phyloP scores from a whole-genome alignment of 2,329 filamentous ascomycete genomes.

The Triangularia verruculosa region DNA sequence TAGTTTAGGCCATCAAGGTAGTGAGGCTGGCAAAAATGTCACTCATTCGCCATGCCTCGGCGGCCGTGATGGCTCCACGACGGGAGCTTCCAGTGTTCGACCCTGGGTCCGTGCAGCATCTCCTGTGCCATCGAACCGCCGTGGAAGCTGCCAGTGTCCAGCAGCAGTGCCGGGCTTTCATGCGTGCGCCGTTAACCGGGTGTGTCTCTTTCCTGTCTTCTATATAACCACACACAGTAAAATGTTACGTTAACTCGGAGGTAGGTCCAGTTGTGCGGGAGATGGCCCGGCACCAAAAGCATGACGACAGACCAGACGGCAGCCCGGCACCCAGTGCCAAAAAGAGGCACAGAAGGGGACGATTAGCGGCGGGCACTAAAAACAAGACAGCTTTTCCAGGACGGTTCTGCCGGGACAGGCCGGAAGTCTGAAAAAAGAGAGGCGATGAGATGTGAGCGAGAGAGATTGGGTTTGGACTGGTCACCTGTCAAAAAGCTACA shows the following conservation, averaged over 20 bases:
- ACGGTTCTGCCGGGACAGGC: conserved; percentile 4
- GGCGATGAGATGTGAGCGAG: not conserved
- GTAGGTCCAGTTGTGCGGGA: not conserved
- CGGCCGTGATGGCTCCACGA: too few species aligned
- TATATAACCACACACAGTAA: too few species aligned
- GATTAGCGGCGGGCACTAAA: conserved; percentile 11
- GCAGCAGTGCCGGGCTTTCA: not conserved
- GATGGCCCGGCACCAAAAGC: not conserved
- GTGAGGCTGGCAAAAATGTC: too few species aligned
- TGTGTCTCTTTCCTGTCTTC: not conserved
- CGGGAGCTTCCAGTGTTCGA: not conserved
- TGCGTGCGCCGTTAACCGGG: not conserved
- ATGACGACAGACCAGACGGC: conserved; percentile 8
- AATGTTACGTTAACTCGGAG: conserved; percentile 21
- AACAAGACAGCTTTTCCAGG: not conserved
- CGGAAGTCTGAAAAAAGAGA: not conserved
- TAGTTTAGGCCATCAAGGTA: too few species aligned
- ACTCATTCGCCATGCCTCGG: not conserved
- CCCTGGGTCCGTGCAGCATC: conserved; percentile 17
- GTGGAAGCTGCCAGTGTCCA: conserved; percentile 16
- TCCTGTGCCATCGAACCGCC: conserved; percentile 21
- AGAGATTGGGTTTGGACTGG: not conserved
- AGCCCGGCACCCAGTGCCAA: not conserved
- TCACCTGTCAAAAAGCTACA: not conserved
- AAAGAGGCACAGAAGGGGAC: not conserved